phyloP scores from a whole-genome alignment of 176 grass and related monocot genomes.

The Thinopyrum elongatum region DNA sequence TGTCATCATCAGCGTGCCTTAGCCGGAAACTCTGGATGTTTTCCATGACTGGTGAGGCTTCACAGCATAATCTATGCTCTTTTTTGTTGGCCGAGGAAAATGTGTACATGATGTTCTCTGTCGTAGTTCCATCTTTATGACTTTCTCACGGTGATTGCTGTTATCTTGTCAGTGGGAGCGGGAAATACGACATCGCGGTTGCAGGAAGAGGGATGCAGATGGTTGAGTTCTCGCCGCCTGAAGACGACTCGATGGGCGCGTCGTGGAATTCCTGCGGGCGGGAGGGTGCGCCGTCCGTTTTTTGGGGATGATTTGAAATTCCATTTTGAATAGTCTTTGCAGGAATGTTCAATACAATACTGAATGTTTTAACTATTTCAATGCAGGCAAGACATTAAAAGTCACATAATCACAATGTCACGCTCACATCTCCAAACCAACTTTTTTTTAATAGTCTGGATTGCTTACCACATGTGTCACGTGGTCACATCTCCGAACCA shows the following conservation, averaged over 20 bases:
- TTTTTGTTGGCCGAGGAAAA: background rate
- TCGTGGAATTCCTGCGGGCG: background rate
- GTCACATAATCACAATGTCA: too few species aligned
- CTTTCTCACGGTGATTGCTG: background rate
- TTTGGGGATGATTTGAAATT: background rate
- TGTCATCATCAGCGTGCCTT: constrained; percentile 75
- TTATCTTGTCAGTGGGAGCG: constrained; percentile 36
- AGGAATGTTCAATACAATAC: too few species aligned
- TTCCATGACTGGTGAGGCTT: constrained; percentile 49
- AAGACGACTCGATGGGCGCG: background rate
- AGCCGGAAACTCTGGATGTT: constrained; percentile 80
- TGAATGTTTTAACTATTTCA: too few species aligned
- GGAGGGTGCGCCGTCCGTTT: background rate
- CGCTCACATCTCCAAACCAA: too few species aligned
- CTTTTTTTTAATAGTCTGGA: too few species aligned
- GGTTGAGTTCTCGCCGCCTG: constrained; percentile 53
- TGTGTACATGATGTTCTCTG: background rate
- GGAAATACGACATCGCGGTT: constrained; percentile 66
- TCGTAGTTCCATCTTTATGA: background rate
- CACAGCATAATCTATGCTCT: background rate
- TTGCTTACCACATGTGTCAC: too few species aligned
- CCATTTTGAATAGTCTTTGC: too few species aligned
- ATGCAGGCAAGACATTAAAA: too few species aligned
- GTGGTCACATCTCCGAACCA: too few species aligned
- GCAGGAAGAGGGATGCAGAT: constrained; percentile 90